Conservation (phyloP, 805 yeast species). For the Nakazawaea laoshanensis region DNA sequence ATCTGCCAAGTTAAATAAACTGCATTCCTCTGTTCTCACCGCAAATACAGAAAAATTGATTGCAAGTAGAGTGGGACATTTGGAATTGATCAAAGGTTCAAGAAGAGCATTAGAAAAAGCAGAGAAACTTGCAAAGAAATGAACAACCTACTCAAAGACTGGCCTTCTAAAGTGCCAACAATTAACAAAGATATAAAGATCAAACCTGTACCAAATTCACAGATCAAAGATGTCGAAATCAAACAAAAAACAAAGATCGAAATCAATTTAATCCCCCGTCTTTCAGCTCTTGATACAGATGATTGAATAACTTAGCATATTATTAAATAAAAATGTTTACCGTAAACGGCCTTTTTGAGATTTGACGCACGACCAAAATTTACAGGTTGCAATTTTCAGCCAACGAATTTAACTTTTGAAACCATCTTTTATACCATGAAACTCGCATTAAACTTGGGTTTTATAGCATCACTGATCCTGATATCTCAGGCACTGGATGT, state of each 20-base stretch:
- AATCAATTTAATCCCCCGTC: too few species aligned
- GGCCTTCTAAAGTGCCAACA: conserved; percentile 15
- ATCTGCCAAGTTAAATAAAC: conserved; percentile 46
- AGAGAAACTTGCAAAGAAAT: conserved; percentile 16
- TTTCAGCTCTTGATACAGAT: too few species aligned
- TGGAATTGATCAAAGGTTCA: conserved; percentile 85
- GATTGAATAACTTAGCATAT: too few species aligned
- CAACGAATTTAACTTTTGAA: too few species aligned
- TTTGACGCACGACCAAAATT: too few species aligned
- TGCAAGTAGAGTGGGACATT: conserved; percentile 87
- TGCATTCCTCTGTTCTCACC: conserved; percentile 43
- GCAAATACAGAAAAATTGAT: conserved; percentile 75
- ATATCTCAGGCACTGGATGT: conserved; percentile 2
- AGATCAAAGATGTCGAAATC: not conserved
- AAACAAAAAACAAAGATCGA: too few species aligned
- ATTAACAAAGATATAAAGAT: not conserved
- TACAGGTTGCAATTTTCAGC: too few species aligned
- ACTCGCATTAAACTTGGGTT: too few species aligned
- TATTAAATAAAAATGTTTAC: too few species aligned
- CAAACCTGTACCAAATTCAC: not conserved
- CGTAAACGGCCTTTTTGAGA: too few species aligned
- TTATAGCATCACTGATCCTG: too few species aligned
- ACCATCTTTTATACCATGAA: too few species aligned
- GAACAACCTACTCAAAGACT: conserved; percentile 1
- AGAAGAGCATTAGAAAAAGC: conserved; percentile 72